phyloP scores from a whole-genome alignment of 345 rosid genomes.

The Eutrema heterophyllum region DNA sequence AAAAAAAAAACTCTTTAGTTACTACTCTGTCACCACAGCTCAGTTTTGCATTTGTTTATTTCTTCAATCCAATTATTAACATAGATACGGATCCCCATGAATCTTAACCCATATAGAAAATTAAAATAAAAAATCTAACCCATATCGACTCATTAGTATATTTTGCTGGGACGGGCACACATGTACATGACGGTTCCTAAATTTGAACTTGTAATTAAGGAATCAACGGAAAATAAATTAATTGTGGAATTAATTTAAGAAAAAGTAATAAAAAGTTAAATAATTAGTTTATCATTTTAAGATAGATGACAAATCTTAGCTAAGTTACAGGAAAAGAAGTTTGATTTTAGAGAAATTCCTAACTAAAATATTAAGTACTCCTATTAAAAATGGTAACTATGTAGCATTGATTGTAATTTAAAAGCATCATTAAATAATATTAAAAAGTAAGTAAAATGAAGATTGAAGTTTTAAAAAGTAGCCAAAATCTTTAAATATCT shows the following conservation, averaged over 20 bases:
- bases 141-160: not conserved
- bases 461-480: too few species aligned
- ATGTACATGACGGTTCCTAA: not conserved
- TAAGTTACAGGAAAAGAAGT: too few species aligned
- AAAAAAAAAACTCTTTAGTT: not conserved
- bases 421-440: too few species aligned
- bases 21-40: not conserved
- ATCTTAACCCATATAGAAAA: not conserved
- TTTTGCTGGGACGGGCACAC: too few species aligned
- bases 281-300: too few species aligned
- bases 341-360: too few species aligned
- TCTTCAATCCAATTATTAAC: not conserved
- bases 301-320: too few species aligned
- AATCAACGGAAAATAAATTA: not conserved
- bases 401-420: too few species aligned
- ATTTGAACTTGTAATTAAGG: not conserved
- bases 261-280: not conserved
- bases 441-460: too few species aligned
- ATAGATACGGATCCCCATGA: not conserved
- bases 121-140: not conserved
- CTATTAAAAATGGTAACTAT: too few species aligned
- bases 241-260: not conserved
- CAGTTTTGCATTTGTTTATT: conserved; percentile 1
- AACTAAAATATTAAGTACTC: too few species aligned
- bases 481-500: too few species aligned